Evolutionary conservation across 345 rosid species (phyloP).

Genomic region (Populus alba): DNA sequence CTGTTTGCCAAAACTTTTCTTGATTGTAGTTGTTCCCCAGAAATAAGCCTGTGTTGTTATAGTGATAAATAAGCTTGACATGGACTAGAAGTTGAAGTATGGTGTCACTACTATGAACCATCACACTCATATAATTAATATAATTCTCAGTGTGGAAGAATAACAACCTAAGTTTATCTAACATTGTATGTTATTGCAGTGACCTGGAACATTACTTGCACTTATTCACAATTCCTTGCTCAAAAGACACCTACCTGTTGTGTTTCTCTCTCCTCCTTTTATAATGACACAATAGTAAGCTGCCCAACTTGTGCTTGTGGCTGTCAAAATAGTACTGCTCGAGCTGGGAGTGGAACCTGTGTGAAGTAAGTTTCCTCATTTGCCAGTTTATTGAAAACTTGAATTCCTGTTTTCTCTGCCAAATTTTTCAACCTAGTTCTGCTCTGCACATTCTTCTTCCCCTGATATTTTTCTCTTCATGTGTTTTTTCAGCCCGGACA

Average conservation of each 20-base stretch:
- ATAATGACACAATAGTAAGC: constrained; percentile 24
- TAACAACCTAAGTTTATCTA: not conserved
- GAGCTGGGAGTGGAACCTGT: constrained; percentile 18
- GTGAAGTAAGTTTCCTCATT: constrained; percentile 22
- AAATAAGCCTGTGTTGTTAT: not conserved
- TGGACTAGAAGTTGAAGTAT: not conserved
- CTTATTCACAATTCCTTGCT: constrained; percentile 35
- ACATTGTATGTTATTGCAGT: constrained; percentile 19
- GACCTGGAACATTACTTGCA: constrained; percentile 38
- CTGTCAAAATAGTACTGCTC: constrained; percentile 23
- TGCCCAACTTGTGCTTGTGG: constrained; percentile 37
- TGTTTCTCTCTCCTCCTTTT: constrained; percentile 34
- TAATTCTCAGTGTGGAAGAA: not conserved
- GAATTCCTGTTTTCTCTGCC: not conserved
- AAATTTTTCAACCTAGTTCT: not conserved
- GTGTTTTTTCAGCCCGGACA: constrained; percentile 17
- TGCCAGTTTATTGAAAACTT: not conserved
- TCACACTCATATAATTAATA: not conserved
- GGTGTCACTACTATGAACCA: not conserved
- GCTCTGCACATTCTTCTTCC: not conserved
- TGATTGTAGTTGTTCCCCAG: not conserved
- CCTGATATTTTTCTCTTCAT: not conserved
- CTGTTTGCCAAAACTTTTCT: not conserved
- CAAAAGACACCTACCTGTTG: constrained; percentile 35
- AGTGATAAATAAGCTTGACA: not conserved